Percentiles rank a stretch among this genome's conserved stretches.
phyloP scores from a whole-genome alignment of 495 filamentous ascomycete species.

The Pseudomonodictys pantanalensis region DNA sequence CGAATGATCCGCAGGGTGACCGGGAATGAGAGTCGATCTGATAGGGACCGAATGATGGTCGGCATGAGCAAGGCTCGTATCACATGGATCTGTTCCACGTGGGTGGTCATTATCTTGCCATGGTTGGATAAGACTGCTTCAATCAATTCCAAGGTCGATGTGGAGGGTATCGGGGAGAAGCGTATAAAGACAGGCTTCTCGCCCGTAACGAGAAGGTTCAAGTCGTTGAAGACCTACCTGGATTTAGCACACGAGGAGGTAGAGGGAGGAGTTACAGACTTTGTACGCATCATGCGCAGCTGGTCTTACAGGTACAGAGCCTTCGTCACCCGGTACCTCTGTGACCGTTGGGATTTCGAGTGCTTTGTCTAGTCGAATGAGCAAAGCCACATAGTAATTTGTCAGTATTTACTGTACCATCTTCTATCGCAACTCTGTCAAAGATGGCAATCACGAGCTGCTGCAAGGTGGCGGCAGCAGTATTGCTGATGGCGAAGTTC shows the following conservation, averaged over 20 bases:
- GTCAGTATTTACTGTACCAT: conserved; percentile 53
- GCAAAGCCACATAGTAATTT: background rate
- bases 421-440: conserved; percentile 82
- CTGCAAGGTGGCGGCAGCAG: conserved; percentile 89
- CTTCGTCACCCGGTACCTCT: conserved; percentile 63
- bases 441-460: conserved; percentile 90
- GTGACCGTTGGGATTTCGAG: conserved; percentile 52
- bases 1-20: conserved; percentile 78
- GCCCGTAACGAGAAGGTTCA: conserved; percentile 82
- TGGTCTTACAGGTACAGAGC: conserved; percentile 60
- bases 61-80: conserved; percentile 80
- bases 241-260: background rate
- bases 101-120: conserved; percentile 69
- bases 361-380: conserved; percentile 41
- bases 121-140: conserved; percentile 86
- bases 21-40: conserved; percentile 75
- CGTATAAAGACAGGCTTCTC: conserved; percentile 76
- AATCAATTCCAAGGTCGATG: conserved; percentile 84
- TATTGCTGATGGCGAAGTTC: conserved; percentile 87
- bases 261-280: conserved; percentile 39
- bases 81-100: conserved; percentile 77
- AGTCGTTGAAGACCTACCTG: conserved; percentile 72
- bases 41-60: conserved; percentile 71
- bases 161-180: conserved; percentile 69
- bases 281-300: conserved; percentile 85